These are phyloP conservation scores for Gonapodya prolifera DNA, from an alignment of 192 early-diverging fungal species.

Conservation along the genomic window DNA sequence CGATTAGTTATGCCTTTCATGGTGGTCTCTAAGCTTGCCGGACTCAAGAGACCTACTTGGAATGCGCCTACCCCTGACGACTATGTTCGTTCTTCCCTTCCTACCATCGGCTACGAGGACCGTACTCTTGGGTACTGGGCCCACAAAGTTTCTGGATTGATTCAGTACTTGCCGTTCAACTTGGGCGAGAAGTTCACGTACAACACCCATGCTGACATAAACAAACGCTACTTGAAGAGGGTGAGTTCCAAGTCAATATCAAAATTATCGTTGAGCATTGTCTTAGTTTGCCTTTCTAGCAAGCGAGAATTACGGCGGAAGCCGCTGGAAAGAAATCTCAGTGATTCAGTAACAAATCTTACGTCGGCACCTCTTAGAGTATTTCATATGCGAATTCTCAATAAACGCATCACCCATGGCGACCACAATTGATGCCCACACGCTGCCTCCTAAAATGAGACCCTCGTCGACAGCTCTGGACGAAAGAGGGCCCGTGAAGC, in stretches of 20 bases:
- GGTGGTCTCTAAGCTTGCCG: conserved; percentile 2
- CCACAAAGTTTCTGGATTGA: not conserved
- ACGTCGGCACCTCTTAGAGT: too few relatives aligned
- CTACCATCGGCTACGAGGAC: conserved; percentile 8
- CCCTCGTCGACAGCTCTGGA: not conserved
- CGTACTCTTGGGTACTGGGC: conserved; percentile 1
- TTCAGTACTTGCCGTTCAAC: not conserved
- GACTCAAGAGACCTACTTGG: not conserved
- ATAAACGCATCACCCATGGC: too few relatives aligned
- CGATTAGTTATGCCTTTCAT: not conserved
- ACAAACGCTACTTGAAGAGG: not conserved
- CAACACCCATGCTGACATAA: not conserved
- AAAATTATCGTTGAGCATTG: not conserved
- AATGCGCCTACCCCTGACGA: conserved; percentile 7
- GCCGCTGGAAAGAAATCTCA: not conserved
- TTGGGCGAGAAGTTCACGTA: not conserved
- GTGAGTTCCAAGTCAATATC: not conserved
- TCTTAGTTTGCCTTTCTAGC: not conserved
- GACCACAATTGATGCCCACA: not conserved
- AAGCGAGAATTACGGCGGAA: not conserved
- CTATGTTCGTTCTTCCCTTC: conserved; percentile 7
- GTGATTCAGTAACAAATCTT: not conserved
- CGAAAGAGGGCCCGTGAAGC: not conserved
- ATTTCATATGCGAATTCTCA: not conserved
- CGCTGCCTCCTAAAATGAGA: not conserved